Evolutionary conservation across 495 filamentous ascomycete genomes (phyloP), one percentile per base, ranked within the genome.

Genomic region (Staphylotrichum longicolle): DNA sequence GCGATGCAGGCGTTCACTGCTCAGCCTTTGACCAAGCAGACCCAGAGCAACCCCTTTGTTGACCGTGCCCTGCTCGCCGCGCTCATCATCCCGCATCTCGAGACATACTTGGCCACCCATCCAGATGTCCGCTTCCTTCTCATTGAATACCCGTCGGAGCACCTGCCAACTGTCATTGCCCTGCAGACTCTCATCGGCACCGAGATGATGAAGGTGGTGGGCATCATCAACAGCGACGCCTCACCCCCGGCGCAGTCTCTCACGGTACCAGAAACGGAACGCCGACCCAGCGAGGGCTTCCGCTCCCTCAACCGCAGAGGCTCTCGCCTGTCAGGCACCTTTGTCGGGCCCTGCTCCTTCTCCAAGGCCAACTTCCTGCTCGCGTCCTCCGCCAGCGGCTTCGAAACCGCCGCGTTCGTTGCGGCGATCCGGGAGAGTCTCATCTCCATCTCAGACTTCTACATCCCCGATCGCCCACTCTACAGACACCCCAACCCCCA

Each of bases 1-100:
- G 74, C 74, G 34, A 81, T 81, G 77, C 78, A 80, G 61, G 68
- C 70, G 3, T 79, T 77, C 63, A 80, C 78, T 15, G 65, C 72
- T 11, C 75, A 77, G 54, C 77, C 76, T 1, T 57, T 80, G 15
- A 58, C 75, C 10, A 72, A 71, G 57, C 79, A 80, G 53, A 73
- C 70, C 2, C 73, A 74, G 30, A 74, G 74, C 55, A 80, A 79
- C 62, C 78, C 77, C 9, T 80, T 81, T 56, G 69, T 71, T 12
- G 74, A 80, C 51, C 72, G 73, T 20, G 47, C 72, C 5, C 67
- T 78, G 27, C 68, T 81, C 5, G 79, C 79, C 6, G 76, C 71
- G 0, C 64, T 81, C 0, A 72, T 81, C 34, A 71, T 81, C 30
- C 76, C 78, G 0, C 78, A 80, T 54, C 68, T 81, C 6, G 77